Conservation (phyloP, 1,139 yeast genomes). For the Yamadazyma dushanensis region DNA sequence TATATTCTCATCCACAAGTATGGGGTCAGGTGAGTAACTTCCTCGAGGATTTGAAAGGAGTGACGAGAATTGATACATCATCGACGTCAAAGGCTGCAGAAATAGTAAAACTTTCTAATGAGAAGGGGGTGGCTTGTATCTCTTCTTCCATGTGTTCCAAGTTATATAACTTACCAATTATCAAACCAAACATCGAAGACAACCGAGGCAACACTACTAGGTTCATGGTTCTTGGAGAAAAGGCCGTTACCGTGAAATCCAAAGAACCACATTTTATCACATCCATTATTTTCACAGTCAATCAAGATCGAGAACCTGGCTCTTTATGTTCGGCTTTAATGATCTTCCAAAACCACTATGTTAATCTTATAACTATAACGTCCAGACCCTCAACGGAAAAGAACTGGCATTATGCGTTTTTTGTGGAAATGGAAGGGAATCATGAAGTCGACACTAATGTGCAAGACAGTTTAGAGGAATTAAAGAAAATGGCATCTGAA, state of each 20-base stretch:
- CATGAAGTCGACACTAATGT: slow-evolving; percentile 19
- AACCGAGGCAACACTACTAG: slow-evolving; percentile 76
- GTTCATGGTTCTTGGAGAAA: slow-evolving; percentile 63
- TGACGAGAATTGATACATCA: slow-evolving; percentile 60
- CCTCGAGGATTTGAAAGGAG: slow-evolving; percentile 34
- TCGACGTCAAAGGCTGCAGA: slow-evolving; percentile 89
- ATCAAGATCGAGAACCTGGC: slow-evolving; percentile 59
- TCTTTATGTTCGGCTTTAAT: slow-evolving; percentile 68
- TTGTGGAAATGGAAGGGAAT: slow-evolving; percentile 59
- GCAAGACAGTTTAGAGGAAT: slow-evolving; percentile 18
- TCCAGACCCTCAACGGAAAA: slow-evolving; percentile 66
- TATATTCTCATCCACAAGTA: slow-evolving; percentile 95
- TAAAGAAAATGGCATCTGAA: slow-evolving; percentile 26
- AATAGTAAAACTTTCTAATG: slow-evolving; percentile 44
- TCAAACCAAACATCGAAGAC: slow-evolving; percentile 65
- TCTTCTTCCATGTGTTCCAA: slow-evolving; percentile 61
- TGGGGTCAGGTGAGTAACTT: slow-evolving; percentile 87
- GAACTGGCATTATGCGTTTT: slow-evolving; percentile 86
- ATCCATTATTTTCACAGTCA: slow-evolving; percentile 64
- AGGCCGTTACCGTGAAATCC: slow-evolving; percentile 11
- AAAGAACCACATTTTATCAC: slow-evolving; percentile 33
- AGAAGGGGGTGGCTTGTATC: slow-evolving; percentile 46
- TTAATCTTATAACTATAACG: slow-evolving; percentile 70
- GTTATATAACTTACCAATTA: slow-evolving; percentile 59
- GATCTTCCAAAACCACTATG: slow-evolving; percentile 54